Base-by-base conservation (phyloP, 78 protist genomes). In the Polysphondylium violaceum region DNA sequence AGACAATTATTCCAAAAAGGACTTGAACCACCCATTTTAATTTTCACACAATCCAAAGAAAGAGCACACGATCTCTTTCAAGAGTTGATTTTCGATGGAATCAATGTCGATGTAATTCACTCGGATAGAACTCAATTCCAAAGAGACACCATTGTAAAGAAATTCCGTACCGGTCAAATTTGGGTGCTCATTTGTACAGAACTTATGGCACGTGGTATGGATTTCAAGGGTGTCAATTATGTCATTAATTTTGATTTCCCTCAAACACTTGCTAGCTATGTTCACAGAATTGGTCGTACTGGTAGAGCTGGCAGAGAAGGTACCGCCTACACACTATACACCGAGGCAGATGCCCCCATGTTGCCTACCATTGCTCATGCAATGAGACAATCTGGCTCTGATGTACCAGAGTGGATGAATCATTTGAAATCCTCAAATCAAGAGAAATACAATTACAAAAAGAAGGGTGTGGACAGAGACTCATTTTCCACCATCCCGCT, bases 211-310 rank as follows among this genome's bases (percentile, higher is more conserved):
- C 94, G 99, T n/a, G 99, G 99, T 36, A 94, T 98, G 92, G 99
- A 98, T 74, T 96, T 98, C 85, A 74, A 74, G 21, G 97, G 98
- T 63, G 96, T 98, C 16, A 44, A 35, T 31, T 33, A 67, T 17
- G 99, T 98, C 36, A 94, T 98, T 92, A 98, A 98, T 92, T 98
- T 85, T 41, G 99, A 98, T 76, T 97, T 98, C 60, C 99, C 99
- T 0, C 81, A 93, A 25, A 93, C 86, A 0, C 9, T 87, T 1
- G 88, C 83, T 12, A 29, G 56, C 0, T 94, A 94, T 72, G 76
- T 96, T 51, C 98, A 96, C 53, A 74, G 95, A 12, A 73, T 90
- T 17, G 99, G 99, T 8, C 96, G 99, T 7, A 94, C 99, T n/a
- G 99, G 99, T 33, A 88, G 99, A 9, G 98, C 97, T 2, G 98